Conservation (phyloP, 305 asterid genomes). For the Andrographis paniculata region DNA sequence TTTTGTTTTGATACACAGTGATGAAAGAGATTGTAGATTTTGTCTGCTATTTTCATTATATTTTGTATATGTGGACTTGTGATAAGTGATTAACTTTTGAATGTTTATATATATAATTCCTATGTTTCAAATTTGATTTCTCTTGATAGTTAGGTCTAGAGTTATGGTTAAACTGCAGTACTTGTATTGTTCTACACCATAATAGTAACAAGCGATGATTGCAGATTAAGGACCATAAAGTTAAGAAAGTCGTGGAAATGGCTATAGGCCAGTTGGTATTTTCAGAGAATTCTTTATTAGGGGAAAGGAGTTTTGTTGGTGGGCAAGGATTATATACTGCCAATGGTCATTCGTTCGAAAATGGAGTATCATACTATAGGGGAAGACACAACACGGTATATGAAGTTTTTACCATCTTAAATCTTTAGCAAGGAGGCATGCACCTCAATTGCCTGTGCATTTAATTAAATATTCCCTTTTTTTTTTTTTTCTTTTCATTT, state of each 20-base stretch:
- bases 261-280: conserved; percentile 33
- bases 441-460: conserved; percentile 4
- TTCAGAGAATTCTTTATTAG: conserved; percentile 70
- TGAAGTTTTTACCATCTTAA: conserved; percentile 16
- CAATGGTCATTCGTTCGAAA: conserved; percentile 29
- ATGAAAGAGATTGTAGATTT: background rate
- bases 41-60: conserved; percentile 1
- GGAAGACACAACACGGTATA: conserved; percentile 40
- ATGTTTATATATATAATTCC: no score
- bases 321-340: conserved; percentile 33
- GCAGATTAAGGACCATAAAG: conserved; percentile 73
- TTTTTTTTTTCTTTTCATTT: conserved; percentile 18
- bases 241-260: conserved; percentile 43
- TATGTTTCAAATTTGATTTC: no score
- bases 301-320: conserved; percentile 42
- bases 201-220: no score
- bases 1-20: background rate
- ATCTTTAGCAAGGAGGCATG: conserved; percentile 15
- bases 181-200: no score
- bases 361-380: conserved; percentile 23
- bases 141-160: no score
- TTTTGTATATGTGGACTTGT: no score
- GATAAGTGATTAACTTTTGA: background rate
- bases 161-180: conserved; percentile 6
- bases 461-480: no score